A percentile compares a stretch with the other conserved stretches of the same genome.
Conservation (phyloP, 192 early-diverging fungal species). For the Funneliformis geosporum region DNA sequence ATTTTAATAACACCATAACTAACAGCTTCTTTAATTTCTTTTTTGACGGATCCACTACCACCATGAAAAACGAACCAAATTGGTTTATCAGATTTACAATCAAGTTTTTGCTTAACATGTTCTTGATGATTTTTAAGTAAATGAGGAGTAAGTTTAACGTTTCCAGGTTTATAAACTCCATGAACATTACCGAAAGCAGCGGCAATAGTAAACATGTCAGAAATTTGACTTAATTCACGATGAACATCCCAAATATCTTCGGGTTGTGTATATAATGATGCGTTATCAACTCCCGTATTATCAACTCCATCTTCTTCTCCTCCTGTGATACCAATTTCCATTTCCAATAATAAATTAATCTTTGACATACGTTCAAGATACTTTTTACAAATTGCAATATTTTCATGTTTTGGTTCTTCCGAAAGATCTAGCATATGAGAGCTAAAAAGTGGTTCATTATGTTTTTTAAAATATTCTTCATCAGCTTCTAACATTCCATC, state of each 20-base stretch:
- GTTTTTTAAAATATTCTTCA: constrained; percentile 90
- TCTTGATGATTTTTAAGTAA: constrained; percentile 90
- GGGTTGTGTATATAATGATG: constrained; percentile 90
- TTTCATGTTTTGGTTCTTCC: constrained; percentile 91
- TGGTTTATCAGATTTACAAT: constrained; percentile 65
- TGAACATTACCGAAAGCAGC: constrained; percentile 96
- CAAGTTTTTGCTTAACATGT: constrained; percentile 72
- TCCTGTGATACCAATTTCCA: constrained; percentile 98
- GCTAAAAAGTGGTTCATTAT: constrained; percentile 94
- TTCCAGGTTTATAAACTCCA: constrained; percentile 95
- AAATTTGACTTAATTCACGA: constrained; percentile 82
- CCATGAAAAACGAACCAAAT: constrained; percentile 99
- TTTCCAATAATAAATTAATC: constrained; percentile 89
- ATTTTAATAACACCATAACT: constrained; percentile 92
- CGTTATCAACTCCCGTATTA: constrained; percentile 91
- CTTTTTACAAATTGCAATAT: constrained; percentile 86
- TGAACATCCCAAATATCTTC: constrained; percentile 96
- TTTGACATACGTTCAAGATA: constrained; percentile 91
- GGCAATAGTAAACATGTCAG: constrained; percentile 92
- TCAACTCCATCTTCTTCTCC: constrained; percentile 99
- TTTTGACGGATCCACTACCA: constrained; percentile 82
- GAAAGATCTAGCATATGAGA: constrained; percentile 99
- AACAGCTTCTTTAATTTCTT: constrained; percentile 84
- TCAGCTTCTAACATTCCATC: constrained; percentile 96
- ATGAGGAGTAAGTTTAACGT: constrained; percentile 92